Evolutionary conservation across 2,329 filamentous ascomycete species (phyloP), one percentile per base, ranked within the genome.

Genomic region (Aspergillus latus): DNA sequence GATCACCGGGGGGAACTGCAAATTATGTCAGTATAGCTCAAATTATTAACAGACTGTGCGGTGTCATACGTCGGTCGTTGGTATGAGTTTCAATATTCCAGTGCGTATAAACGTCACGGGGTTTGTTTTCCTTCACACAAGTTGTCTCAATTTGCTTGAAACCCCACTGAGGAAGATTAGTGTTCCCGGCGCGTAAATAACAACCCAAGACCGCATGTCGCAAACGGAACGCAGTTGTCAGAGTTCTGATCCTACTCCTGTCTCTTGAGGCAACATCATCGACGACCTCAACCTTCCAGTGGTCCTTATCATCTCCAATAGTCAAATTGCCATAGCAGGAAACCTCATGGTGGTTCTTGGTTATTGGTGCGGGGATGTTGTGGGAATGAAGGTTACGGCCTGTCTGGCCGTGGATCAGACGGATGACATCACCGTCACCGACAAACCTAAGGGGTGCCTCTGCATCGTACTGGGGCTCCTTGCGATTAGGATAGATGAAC

Each of bases 131-230:
- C 80, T 96, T 97, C 64, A 88, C 87, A 76, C 94, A 99, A 28
- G 92, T 96, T 36, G 94, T 92, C 78, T 99, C 94, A 63, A 99
- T 97, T 78, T 99, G 94, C 80, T 97, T 97, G 83, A 99, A 99
- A 72, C 94, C 94, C 94, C 94, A 99, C 73, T 97, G 94, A 50
- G 94, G 94, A 62, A 99, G 82, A 76, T 97, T 99, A 67, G 92
- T 89, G 68, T 96, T 99, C 66, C 92, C 93, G 58, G 94, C 95
- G 62, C 92, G 88, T 49, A 99, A 85, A 72, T 99, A 99, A 77
- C 94, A 99, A 64, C 89, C 90, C 54, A 97, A 82, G 54, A 86
- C 82, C 42, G 84, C 80, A 72, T 99, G 92, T 74, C 83, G 90
- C 55, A 99, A 80, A 62, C 95, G 87, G 84, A 99, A 97, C 9